These are phyloP conservation scores for Asterophora lycoperdoides DNA, from an alignment of 768 basidiomycete genomes.

Conservation along the genomic window DNA sequence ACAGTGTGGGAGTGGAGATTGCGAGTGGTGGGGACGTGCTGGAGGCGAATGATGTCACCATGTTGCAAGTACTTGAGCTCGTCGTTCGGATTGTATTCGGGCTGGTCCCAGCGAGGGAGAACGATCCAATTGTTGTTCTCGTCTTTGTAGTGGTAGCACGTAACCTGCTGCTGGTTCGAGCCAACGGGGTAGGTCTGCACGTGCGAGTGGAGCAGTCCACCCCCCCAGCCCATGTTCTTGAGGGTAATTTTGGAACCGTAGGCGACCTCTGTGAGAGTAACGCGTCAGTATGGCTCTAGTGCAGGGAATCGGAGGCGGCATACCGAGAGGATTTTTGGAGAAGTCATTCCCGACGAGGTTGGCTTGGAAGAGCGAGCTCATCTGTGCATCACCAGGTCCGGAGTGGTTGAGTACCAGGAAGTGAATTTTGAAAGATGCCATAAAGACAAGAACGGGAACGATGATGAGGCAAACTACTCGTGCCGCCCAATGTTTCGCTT, in stretches of 20 bases:
- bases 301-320: constrained; percentile 14
- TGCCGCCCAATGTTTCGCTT: constrained; percentile 88
- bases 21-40: constrained; percentile 77
- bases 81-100: constrained; percentile 59
- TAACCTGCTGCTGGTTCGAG: constrained; percentile 92
- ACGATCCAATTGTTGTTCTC: constrained; percentile 92
- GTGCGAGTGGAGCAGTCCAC: constrained; percentile 94
- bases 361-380: constrained; percentile 98
- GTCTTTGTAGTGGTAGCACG: constrained; percentile 99
- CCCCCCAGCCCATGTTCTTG: constrained; percentile 98
- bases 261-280: constrained; percentile 60
- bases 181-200: constrained; percentile 93
- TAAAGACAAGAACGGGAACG: constrained; percentile 89
- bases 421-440: constrained; percentile 93
- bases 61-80: constrained; percentile 68
- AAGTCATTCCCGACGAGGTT: constrained; percentile 95
- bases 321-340: constrained; percentile 81
- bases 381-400: constrained; percentile 96
- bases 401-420: constrained; percentile 92
- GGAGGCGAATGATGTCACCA: constrained; percentile 76
- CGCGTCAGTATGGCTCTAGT: not conserved
- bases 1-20: constrained; percentile 92
- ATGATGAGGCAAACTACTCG: constrained; percentile 82
- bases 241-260: constrained; percentile 87
- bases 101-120: constrained; percentile 77